Percentiles rank a stretch among this genome's conserved stretches.
phyloP scores from a whole-genome alignment of 2,329 filamentous ascomycete species.

The Arthrinium phaeospermum region DNA sequence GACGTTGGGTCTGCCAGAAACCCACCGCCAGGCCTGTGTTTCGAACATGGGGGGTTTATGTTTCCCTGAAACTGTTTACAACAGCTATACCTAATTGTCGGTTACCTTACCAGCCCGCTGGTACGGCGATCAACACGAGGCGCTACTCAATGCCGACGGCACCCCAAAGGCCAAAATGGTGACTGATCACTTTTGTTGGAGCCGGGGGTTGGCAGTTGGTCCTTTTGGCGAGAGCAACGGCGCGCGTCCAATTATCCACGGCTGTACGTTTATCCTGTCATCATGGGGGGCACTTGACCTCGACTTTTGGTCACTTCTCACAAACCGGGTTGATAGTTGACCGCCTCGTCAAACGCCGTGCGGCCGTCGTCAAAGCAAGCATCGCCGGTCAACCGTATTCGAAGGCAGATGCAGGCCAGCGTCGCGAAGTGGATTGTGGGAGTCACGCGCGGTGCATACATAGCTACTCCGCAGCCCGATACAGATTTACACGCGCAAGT shows the following conservation, averaged over 20 bases:
- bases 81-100: background rate
- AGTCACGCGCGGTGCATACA: background rate
- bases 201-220: background rate
- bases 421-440: background rate
- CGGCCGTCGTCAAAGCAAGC: background rate
- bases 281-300: background rate
- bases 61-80: background rate
- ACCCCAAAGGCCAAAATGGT: background rate
- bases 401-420: background rate
- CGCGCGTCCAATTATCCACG: background rate
- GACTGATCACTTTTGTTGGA: background rate
- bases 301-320: background rate
- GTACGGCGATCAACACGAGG: background rate
- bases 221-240: background rate
- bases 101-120: background rate
- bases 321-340: background rate
- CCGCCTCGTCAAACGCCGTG: background rate
- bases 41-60: background rate
- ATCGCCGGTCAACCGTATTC: background rate
- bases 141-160: background rate
- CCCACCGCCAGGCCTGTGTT: background rate
- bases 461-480: background rate
- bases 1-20: background rate
- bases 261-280: background rate
- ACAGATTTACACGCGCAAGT: background rate